phyloP scores from a whole-genome alignment of 129 eudicot species.

The Gnaphalium uliginosum region DNA sequence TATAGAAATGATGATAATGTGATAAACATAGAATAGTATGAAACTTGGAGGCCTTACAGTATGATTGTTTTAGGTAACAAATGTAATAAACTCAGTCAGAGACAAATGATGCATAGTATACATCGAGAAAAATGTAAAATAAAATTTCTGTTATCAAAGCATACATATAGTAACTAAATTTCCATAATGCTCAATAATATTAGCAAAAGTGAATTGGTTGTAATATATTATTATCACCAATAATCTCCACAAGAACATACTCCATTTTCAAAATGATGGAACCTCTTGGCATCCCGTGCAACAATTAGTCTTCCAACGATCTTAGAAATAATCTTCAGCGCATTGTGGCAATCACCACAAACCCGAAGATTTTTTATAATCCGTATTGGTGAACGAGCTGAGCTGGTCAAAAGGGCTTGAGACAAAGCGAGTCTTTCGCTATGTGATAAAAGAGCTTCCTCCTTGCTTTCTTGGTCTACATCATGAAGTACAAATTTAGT shows the following conservation, averaged over 20 bases:
- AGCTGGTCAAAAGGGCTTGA: conserved; percentile 36
- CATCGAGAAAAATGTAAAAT: background rate
- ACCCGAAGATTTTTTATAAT: conserved; percentile 47
- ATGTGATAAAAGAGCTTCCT: conserved; percentile 48
- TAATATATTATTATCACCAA: conserved; percentile 24
- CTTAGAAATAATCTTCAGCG: conserved; percentile 41
- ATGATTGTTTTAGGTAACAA: too few species aligned
- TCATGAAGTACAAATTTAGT: conserved; percentile 49
- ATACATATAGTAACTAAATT: background rate
- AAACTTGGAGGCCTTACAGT: too few species aligned
- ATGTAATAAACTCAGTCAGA: too few species aligned
- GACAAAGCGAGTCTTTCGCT: conserved; percentile 54
- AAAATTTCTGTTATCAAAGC: background rate
- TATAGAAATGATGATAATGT: too few species aligned
- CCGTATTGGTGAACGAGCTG: conserved; percentile 42
- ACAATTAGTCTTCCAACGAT: conserved; percentile 44
- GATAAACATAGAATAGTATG: too few species aligned
- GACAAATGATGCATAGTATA: too few species aligned
- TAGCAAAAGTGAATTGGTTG: background rate
- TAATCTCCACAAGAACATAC: conserved; percentile 46
- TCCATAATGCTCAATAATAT: background rate
- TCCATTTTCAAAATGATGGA: conserved; percentile 47
- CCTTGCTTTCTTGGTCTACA: conserved; percentile 46
- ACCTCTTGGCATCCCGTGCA: conserved; percentile 47
- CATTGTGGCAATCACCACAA: conserved; percentile 53